phyloP scores from a whole-genome alignment of 805 yeast genomes.

The Komagataella kurtzmanii region DNA sequence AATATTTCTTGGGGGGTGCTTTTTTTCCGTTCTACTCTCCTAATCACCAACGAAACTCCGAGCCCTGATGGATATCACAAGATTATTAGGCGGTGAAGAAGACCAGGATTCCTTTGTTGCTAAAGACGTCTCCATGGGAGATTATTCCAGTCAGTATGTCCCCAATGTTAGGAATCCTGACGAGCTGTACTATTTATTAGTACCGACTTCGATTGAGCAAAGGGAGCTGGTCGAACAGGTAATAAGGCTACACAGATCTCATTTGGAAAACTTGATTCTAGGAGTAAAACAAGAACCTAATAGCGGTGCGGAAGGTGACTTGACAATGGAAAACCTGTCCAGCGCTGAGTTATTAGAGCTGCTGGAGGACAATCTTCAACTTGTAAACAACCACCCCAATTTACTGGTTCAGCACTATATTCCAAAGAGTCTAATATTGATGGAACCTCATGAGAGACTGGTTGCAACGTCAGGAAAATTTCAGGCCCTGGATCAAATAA shows the following conservation, averaged over 20 bases:
- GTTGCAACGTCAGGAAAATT: constrained; percentile 47
- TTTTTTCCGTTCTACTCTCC: neutral
- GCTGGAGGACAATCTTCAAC: constrained; percentile 29
- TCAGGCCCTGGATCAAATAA: constrained; percentile 30
- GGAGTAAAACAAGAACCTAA: neutral
- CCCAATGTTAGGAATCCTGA: neutral
- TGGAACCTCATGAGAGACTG: constrained; percentile 49
- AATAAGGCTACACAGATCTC: neutral
- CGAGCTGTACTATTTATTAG: neutral
- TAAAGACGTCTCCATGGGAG: neutral
- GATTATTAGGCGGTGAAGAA: neutral
- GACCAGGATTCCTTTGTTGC: neutral
- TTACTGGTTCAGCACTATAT: constrained; percentile 65
- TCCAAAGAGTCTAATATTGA: constrained; percentile 52
- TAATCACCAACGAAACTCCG: neutral
- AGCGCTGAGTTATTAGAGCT: constrained; percentile 24
- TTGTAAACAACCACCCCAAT: constrained; percentile 54
- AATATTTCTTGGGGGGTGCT: neutral
- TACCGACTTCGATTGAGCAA: neutral
- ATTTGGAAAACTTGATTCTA: neutral
- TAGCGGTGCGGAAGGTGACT: constrained; percentile 1
- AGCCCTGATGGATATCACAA: neutral
- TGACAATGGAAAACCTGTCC: constrained; percentile 7
- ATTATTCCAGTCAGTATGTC: neutral
- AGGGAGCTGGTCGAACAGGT: neutral